Evolutionary conservation across 2,329 filamentous ascomycete species (phyloP), one percentile per base, ranked within the genome.

Genomic region (Fusarium phyllophilum): DNA sequence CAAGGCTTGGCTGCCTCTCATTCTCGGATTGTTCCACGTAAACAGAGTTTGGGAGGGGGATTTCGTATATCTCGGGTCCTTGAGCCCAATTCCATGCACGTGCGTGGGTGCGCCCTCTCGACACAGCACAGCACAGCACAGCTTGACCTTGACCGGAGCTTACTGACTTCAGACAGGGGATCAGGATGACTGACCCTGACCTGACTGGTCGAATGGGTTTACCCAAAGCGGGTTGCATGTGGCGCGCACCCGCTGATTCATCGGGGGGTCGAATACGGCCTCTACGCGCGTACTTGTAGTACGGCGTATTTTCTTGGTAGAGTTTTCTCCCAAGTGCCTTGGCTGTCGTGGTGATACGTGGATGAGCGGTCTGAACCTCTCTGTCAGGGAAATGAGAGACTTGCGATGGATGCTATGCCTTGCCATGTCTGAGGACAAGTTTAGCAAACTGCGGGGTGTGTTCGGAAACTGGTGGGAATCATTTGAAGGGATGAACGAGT

Each of bases 41-140:
- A 39, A 72, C 66, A 63, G 44, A 61, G 63, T 68, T 63, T 62
- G 36, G 59, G 46, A 38, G 34, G 33, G 58, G 58, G 68, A 77
- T 76, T 77, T 77, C 75, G 75, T 77, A 77, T 76, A 65, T 77
- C 75, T 54, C 51, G 51, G 75, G 44, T 75, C 74, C 74, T 75
- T 62, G 38, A 46, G 55, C 68, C 34, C 51, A 54, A 54, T 54
- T 54, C 8, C 70, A 72, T 66, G 71, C 71, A 60, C 61, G 51
- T 67, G 54, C 44, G 44, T 63, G 42, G 42, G 39, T 41, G 39
- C 24, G 24, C 24, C 60, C 36, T 46, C 54, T 59, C 42, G 56
- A 62, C 26, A 36, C 41, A 66, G 39, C 46, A 51, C 44, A 63
- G 31, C 29, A 29, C 26, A 65, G 34, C 45, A n/a, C 11, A 33